Base-by-base conservation (phyloP, 768 basidiomycete species). In the Psilocybe subaeruginosa region DNA sequence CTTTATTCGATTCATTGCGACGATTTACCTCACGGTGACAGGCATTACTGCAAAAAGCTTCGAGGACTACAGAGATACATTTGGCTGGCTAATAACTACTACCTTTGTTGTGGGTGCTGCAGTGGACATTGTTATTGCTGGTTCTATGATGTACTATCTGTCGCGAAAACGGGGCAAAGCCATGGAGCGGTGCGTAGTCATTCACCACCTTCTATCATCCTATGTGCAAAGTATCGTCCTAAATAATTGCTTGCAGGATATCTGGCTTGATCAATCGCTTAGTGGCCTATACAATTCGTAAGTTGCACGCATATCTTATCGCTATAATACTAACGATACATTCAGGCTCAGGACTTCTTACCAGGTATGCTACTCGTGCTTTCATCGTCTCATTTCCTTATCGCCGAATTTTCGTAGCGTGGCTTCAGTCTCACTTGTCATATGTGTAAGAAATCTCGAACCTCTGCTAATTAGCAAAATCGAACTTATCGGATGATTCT, bases 91-190 rank as follows among this genome's bases (percentile, higher is more conserved):
- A 7, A 71, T 77, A 19, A 70, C 73, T 0, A 64, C 67, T 12
- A 63, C 75, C 4, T 69, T 76, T 41, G 64, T 64, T 12, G 62
- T 69, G 9, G 71, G 75, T 8, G 72, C 68, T 1, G 65, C 63
- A 1, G 58, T 75, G 11, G 77, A 78, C 49, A 59, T 77, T 29
- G 61, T 70, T 7, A 73, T 77, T 58, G 71, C 74, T 0, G 64
- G 63, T 0, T 67, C 71, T 19, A 68, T 78, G 68, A 63, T 76
- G 45, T 76, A 71, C 45, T 75, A 74, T 58, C 61, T 78, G 8
- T 27, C 63, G 2, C 58, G 58, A 27, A 63, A 73, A 56, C 59
- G 68, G 39, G 50, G 59, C 2, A 53, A 67, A 19, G 68, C 60
- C 27, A 61, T 68, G 50, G 47, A 64, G 57, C 35, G 66, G 72